phyloP scores from a whole-genome alignment of 139 green algal species.

The Chlorella sp. region DNA sequence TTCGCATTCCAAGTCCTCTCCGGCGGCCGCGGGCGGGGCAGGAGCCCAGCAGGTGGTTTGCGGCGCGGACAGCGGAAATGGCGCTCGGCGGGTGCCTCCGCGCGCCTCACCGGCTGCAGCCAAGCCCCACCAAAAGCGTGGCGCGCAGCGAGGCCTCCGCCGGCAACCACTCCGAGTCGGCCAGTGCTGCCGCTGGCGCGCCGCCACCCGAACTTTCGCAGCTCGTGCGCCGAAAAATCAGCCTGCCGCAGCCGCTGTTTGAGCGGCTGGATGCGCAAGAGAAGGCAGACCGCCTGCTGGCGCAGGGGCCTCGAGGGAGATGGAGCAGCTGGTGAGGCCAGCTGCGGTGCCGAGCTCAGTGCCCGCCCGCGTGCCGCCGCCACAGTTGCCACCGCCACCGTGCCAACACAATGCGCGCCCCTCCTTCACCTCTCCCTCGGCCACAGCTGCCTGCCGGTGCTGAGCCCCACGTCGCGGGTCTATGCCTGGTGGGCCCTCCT shows the following conservation, averaged over 20 bases:
- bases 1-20: too few relatives aligned
- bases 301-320: not conserved
- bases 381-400: too few relatives aligned
- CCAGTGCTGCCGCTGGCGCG: not conserved
- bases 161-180: not conserved
- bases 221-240: not conserved
- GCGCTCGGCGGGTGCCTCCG: too few relatives aligned
- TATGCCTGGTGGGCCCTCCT: conserved; percentile 16
- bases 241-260: not conserved
- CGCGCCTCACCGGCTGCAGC: too few relatives aligned
- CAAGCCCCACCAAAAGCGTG: not conserved
- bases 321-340: not conserved
- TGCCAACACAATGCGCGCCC: too few relatives aligned
- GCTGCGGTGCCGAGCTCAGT: too few relatives aligned
- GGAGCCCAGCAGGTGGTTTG: too few relatives aligned
- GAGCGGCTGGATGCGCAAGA: not conserved
- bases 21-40: too few relatives aligned
- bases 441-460: not conserved
- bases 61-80: too few relatives aligned
- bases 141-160: too few relatives aligned
- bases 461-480: not conserved
- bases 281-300: not conserved
- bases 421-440: not conserved
- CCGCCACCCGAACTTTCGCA: not conserved
- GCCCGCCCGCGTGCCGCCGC: too few relatives aligned